Evolutionary conservation across 805 yeast genomes (phyloP).

Genomic region (Lachancea sp.): DNA sequence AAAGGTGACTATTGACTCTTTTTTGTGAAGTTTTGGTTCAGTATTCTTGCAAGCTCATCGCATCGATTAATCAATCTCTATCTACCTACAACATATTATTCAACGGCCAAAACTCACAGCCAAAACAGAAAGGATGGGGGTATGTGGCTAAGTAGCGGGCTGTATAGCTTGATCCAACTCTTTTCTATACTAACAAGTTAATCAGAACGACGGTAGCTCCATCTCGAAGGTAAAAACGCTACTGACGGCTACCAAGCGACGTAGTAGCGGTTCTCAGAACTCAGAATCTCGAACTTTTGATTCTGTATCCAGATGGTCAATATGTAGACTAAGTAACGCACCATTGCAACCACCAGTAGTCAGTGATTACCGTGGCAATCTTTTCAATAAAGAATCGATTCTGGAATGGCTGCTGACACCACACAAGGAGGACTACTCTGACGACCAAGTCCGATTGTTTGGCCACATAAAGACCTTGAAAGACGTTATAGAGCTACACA

Average conservation of each 20-base stretch:
- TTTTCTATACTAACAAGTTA: neutral
- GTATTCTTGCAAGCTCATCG: conserved; percentile 1
- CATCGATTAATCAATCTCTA: neutral
- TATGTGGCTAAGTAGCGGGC: neutral
- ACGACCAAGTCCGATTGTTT: conserved; percentile 22
- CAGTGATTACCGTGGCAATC: conserved; percentile 59
- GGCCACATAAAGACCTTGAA: conserved; percentile 35
- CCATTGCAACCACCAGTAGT: conserved; percentile 49
- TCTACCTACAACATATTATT: neutral
- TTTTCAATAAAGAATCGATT: conserved; percentile 59
- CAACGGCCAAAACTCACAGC: neutral
- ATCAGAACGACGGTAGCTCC: conserved; percentile 66
- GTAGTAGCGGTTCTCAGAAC: conserved; percentile 12
- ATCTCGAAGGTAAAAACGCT: conserved; percentile 51
- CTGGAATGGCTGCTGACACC: conserved; percentile 46
- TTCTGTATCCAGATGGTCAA: conserved; percentile 35
- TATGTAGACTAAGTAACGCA: conserved; percentile 42
- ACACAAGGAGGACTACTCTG: conserved; percentile 27
- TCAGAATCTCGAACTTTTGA: conserved; percentile 19
- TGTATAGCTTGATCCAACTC: neutral
- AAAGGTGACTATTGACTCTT: neutral
- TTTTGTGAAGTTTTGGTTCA: neutral
- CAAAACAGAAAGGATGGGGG: conserved; percentile 7
- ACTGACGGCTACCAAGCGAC: conserved; percentile 25
- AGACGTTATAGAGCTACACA: conserved; percentile 41